These are phyloP conservation scores for Floccularia luteovirens DNA, from an alignment of 768 basidiomycete genomes.

Conservation along the genomic window DNA sequence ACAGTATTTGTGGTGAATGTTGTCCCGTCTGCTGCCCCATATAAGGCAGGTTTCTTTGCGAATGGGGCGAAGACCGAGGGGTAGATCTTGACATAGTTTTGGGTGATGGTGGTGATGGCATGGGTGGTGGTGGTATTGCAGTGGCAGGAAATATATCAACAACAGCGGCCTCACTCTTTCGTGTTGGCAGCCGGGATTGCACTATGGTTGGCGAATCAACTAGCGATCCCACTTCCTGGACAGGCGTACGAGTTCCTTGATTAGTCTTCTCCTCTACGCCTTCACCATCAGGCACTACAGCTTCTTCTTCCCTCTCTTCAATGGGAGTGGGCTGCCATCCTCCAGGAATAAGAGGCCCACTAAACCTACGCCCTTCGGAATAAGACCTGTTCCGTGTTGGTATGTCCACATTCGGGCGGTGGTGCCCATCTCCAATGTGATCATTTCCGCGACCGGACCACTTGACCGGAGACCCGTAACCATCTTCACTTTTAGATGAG, in stretches of 20 bases:
- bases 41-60: too few relatives aligned
- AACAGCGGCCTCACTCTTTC: slow-evolving; percentile 60
- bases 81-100: too few relatives aligned
- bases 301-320: slow-evolving; percentile 33
- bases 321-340: slow-evolving; percentile 49
- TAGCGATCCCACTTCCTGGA: slow-evolving; percentile 44
- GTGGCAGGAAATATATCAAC: slow-evolving; percentile 40
- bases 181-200: slow-evolving; percentile 28
- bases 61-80: too few relatives aligned
- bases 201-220: slow-evolving; percentile 49
- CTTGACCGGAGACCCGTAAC: slow-evolving; percentile 47
- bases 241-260: slow-evolving; percentile 23
- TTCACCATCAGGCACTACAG: background rate
- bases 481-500: slow-evolving; percentile 38
- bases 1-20: too few relatives aligned
- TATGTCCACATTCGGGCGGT: slow-evolving; percentile 7
- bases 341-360: slow-evolving; percentile 39
- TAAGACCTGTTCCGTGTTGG: slow-evolving; percentile 6
- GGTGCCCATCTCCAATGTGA: background rate
- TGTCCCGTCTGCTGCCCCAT: too few relatives aligned
- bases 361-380: slow-evolving; percentile 8
- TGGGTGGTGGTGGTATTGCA: slow-evolving; percentile 13
- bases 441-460: slow-evolving; percentile 42
- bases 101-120: slow-evolving; percentile 6
- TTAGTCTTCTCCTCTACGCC: slow-evolving; percentile 16